These are phyloP conservation scores for Colletotrichum sp. DNA, from an alignment of 2,329 filamentous ascomycete genomes.

Conservation along the genomic window DNA sequence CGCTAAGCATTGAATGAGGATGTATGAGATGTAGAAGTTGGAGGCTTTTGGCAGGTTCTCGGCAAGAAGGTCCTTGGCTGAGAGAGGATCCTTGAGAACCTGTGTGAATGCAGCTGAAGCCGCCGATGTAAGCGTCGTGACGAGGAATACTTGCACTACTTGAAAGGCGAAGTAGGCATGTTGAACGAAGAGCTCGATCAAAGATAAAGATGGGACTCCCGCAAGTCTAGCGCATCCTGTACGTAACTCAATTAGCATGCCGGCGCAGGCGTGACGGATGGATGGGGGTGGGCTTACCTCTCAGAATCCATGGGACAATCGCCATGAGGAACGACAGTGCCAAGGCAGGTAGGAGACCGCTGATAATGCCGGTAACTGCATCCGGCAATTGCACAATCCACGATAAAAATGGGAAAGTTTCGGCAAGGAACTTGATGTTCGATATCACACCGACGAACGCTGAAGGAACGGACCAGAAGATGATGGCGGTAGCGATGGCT, in stretches of 20 bases:
- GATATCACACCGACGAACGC: slow-evolving; percentile 84
- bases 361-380: slow-evolving; percentile 76
- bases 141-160: slow-evolving; percentile 83
- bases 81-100: slow-evolving; percentile 49
- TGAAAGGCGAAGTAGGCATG: slow-evolving; percentile 83
- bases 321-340: slow-evolving; percentile 83
- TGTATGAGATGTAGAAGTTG: slow-evolving; percentile 92
- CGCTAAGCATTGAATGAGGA: slow-evolving; percentile 87
- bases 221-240: slow-evolving; percentile 71
- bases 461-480: slow-evolving; percentile 84
- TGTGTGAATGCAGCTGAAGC: slow-evolving; percentile 65
- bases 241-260: slow-evolving; percentile 11
- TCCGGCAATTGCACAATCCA: slow-evolving; percentile 77
- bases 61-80: slow-evolving; percentile 58
- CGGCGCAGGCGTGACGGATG: too few species aligned
- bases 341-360: slow-evolving; percentile 81
- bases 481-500: slow-evolving; percentile 73
- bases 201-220: slow-evolving; percentile 73
- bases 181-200: slow-evolving; percentile 78
- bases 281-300: too few species aligned
- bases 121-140: slow-evolving; percentile 79
- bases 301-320: slow-evolving; percentile 77
- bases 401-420: slow-evolving; percentile 68
- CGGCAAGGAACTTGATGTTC: slow-evolving; percentile 76
- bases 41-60: slow-evolving; percentile 75